Evolutionary conservation across 345 rosid species (phyloP), one percentile per base, ranked within the genome.

Genomic region (Carallia pectinifolia): DNA sequence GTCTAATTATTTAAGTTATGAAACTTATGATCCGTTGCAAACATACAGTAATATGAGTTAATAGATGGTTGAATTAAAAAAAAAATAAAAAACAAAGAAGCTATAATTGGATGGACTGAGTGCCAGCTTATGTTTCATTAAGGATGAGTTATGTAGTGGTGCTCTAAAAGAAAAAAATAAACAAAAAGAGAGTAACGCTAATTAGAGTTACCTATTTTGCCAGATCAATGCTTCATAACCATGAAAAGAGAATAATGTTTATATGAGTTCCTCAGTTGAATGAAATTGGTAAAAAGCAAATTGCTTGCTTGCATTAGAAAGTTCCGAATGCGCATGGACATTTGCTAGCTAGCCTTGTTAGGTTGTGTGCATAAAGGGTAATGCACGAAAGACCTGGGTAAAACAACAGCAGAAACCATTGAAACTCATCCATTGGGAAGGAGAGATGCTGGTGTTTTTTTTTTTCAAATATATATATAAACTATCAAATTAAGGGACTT

Each of bases 291-390:
- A 44, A 10, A 33, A 50, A 7, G 30, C 7, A 66, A 60, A n/a
- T 50, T 50, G 65, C 71, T 64, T 0, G 65, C 71, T 64, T 0
- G 2, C 59, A 12, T 12, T 47, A 61, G 70, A 52, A 66, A 65
- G 40, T 66, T 66, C 44, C 53, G 4, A 17, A 36, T 59, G 50
- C 1, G 53, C 54, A 73, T 59, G 71, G 61, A 5, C 37, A 56
- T 9, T 27, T 10, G 66, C 1, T 73, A 23, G 23, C 23, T 23
- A 23, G 76, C 40, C 52, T 50, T 66, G 76, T 36, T 52, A 59
- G 29, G 36, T 66, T 50, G 61, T 38, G 62, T 18, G 31, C 33
- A 53, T 7, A 17, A 29, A 10, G 37, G 50, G 30, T 58, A 50
- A 52, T 27, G 60, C 59, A 38, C 16, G 16, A 52, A 61, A 56